phyloP scores from a whole-genome alignment of 2,329 filamentous ascomycete genomes.

The Penicillium glabrum region DNA sequence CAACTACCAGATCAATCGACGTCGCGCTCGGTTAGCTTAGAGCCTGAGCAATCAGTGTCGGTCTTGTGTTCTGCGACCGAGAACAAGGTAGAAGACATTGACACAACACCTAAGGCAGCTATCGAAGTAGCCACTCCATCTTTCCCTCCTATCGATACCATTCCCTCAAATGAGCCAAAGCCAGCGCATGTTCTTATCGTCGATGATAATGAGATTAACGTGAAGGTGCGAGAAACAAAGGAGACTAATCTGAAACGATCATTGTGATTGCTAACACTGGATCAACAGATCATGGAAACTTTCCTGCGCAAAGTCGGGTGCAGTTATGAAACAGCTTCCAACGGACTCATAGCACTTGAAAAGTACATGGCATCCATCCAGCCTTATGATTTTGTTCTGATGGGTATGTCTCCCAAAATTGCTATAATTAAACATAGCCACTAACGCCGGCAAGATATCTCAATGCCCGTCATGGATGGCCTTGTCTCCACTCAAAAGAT shows the following conservation, averaged over 20 bases:
- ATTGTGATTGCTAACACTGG: background rate
- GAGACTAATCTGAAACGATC: background rate
- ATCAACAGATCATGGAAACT: constrained; percentile 33
- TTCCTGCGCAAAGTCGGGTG: constrained; percentile 40
- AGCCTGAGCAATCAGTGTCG: background rate
- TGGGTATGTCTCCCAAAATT: constrained; percentile 23
- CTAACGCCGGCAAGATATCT: constrained; percentile 35
- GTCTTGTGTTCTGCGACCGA: background rate
- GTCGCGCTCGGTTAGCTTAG: too few relatives aligned
- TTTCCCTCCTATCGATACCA: background rate
- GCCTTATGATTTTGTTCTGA: constrained; percentile 37
- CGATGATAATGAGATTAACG: constrained; percentile 45
- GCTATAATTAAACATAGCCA: background rate
- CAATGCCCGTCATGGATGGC: constrained; percentile 47
- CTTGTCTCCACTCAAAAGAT: constrained; percentile 44
- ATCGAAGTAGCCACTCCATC: too few relatives aligned
- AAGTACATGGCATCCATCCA: constrained; percentile 30
- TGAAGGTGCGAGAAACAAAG: constrained; percentile 25
- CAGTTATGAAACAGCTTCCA: constrained; percentile 36
- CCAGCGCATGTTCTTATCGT: constrained; percentile 36
- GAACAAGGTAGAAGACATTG: background rate
- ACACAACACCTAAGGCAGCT: background rate
- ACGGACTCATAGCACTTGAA: constrained; percentile 41
- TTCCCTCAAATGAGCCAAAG: background rate
- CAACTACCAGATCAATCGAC: background rate